A percentile compares a stretch with the other conserved stretches of the same genome.
Evolutionary conservation across 345 rosid species (phyloP).

Genomic region (Corchorus capsularis): DNA sequence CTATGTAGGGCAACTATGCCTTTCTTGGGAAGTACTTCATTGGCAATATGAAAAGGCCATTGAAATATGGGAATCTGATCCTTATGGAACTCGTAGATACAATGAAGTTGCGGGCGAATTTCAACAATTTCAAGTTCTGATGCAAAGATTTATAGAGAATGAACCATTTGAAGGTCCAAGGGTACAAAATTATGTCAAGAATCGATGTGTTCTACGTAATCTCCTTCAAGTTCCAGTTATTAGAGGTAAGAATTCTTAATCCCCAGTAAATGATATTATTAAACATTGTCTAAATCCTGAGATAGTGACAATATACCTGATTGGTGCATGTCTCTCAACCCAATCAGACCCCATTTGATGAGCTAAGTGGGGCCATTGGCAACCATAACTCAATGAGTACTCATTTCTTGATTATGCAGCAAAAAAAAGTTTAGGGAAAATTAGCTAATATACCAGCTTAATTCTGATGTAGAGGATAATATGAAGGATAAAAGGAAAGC

Average conservation of each 20-base stretch:
- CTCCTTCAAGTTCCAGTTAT: conserved; percentile 92
- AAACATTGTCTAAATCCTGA: background rate
- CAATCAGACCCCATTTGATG: background rate
- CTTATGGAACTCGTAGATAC: conserved; percentile 48
- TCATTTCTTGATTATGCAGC: conserved; percentile 24
- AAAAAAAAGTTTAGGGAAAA: background rate
- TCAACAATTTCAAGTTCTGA: conserved; percentile 85
- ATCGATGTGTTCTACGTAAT: conserved; percentile 67
- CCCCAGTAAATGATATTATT: background rate
- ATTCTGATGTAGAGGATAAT: conserved; percentile 61
- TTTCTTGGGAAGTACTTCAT: conserved; percentile 95
- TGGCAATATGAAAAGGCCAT: conserved; percentile 89
- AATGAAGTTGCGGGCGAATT: conserved; percentile 90
- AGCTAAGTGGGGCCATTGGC: conserved; percentile 3
- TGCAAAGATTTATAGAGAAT: conserved; percentile 87
- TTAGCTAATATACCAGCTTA: conserved; percentile 15
- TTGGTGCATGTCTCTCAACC: conserved; percentile 4
- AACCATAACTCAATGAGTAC: conserved; percentile 7
- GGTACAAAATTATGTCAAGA: conserved; percentile 67
- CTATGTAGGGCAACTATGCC: conserved; percentile 96
- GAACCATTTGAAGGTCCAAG: conserved; percentile 86
- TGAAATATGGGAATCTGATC: conserved; percentile 75
- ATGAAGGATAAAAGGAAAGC: conserved; percentile 48
- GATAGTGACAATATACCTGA: background rate
- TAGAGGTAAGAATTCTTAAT: conserved; percentile 50